phyloP scores from a whole-genome alignment of 1,284 basidiomycete species.

The Singerocomus inundabilis region DNA sequence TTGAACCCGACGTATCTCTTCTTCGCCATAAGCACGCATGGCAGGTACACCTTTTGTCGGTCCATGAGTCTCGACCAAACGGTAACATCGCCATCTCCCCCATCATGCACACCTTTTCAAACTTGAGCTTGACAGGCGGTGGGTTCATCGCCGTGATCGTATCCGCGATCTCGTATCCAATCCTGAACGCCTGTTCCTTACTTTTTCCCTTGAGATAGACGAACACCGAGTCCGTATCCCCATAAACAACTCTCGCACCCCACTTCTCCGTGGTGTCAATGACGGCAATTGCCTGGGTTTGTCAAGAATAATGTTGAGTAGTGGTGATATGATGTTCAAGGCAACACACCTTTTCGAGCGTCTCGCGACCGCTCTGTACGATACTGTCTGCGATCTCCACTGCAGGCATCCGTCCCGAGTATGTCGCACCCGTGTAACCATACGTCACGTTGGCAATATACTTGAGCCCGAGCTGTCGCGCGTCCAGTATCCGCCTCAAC shows the following conservation, averaged over 20 bases:
- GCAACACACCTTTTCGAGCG: slow-evolving; percentile 81
- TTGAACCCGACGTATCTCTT: slow-evolving; percentile 98
- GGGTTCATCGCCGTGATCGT: slow-evolving; percentile 86
- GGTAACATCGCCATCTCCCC: no score
- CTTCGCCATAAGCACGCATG: slow-evolving; percentile 92
- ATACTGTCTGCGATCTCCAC: slow-evolving; percentile 98
- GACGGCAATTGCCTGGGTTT: slow-evolving; percentile 74
- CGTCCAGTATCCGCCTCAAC: slow-evolving; percentile 74
- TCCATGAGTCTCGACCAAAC: not conserved
- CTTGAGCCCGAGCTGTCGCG: slow-evolving; percentile 86
- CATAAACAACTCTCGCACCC: slow-evolving; percentile 93
- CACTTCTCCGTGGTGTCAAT: slow-evolving; percentile 82
- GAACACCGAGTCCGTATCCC: slow-evolving; percentile 98
- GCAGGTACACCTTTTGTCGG: slow-evolving; percentile 79
- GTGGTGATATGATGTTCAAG: not conserved
- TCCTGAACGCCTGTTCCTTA: slow-evolving; percentile 89
- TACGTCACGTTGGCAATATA: slow-evolving; percentile 91
- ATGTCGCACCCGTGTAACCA: slow-evolving; percentile 92
- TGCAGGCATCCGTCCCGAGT: slow-evolving; percentile 96
- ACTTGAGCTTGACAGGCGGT: slow-evolving; percentile 91
- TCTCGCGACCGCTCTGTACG: slow-evolving; percentile 94
- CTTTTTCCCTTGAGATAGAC: slow-evolving; percentile 85
- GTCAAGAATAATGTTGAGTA: not conserved
- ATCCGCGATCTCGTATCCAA: slow-evolving; percentile 91
- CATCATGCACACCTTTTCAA: slow-evolving; percentile 76